Conservation (phyloP, 331 rosid genomes). For the Pyrus hybrid region DNA sequence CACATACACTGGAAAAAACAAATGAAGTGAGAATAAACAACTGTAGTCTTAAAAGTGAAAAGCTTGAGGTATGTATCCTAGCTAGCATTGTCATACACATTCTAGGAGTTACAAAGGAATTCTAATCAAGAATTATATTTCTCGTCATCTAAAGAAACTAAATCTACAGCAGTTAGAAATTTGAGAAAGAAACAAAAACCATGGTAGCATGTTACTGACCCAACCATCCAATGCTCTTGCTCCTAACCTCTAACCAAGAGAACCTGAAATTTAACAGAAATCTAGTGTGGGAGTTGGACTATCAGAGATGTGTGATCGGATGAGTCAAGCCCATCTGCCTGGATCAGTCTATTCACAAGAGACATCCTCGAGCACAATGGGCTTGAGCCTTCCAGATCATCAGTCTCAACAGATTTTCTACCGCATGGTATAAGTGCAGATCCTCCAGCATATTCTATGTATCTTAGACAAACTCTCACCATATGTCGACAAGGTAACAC, state of each 20-base stretch:
- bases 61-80: not conserved
- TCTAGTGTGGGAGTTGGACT: not conserved
- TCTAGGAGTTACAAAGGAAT: not conserved
- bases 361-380: not conserved
- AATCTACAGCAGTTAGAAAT: not conserved
- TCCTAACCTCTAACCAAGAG: not conserved
- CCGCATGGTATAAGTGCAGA: not conserved
- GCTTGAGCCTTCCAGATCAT: slow-evolving; percentile 3
- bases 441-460: not conserved
- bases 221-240: not conserved
- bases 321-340: slow-evolving; percentile 2
- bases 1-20: slow-evolving; percentile 72
- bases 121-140: not conserved
- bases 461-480: slow-evolving; percentile 48
- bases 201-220: not conserved
- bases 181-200: not conserved
- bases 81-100: not conserved
- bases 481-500: slow-evolving; percentile 87
- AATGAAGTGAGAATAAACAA: slow-evolving; percentile 7
- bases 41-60: not conserved
- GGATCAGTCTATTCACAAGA: not conserved
- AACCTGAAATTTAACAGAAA: not conserved
- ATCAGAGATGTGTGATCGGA: not conserved
- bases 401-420: not conserved
- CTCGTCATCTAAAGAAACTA: not conserved